Evolutionary conservation across 768 basidiomycete species (phyloP), one percentile per base, ranked within the genome.

Genomic region (Collybia mongolica): DNA sequence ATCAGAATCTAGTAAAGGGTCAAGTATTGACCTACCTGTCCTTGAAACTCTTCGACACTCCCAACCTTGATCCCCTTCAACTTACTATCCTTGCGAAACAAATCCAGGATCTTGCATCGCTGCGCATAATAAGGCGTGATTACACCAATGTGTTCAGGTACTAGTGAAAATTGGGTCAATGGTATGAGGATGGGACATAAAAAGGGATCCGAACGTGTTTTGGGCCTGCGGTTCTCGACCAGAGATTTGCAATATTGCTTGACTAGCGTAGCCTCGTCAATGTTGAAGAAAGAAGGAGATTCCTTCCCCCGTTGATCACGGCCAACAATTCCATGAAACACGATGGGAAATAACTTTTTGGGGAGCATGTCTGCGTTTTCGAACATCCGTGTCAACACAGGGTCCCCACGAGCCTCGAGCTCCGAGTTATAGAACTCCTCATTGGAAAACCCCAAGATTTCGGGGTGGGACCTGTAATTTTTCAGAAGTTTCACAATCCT

Each of bases 261-360:
- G 40, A 86, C 80, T 40, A 78, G 75, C 0, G 75, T 60, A 0
- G 71, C 73, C 55, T 88, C 85, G 23, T 81, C 74, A 32, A 81
- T 74, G 49, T 88, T 88, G 70, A 87, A 88, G 63, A 84, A 87
- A 0, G 84, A 86, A 1, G 85, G 86, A 0, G 85, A 86, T 0
- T 76, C 73, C 2, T 77, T 76, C 57, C 88, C 85, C n/a, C 83
- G 76, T 20, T 79, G 75, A 57, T 88, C 84, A 55, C 78, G 78
- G 15, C 86, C 86, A 12, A 67, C 56, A 12, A 86, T 67, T 2
- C 77, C 72, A 59, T 86, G 81, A 64, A 88, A 85, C 1, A 87
- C 64, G 37, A 88, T 65, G 0, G 86, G 84, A 63, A 85, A 86
- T 1, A 70, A 68, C 36, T 66, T 70, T 2, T 62, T 66, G 0